These are phyloP conservation scores for Bryoerythrophyllum caledonicum DNA, from an alignment of 225 moss, liverwort and hornwort genomes.

Conservation along the genomic window DNA sequence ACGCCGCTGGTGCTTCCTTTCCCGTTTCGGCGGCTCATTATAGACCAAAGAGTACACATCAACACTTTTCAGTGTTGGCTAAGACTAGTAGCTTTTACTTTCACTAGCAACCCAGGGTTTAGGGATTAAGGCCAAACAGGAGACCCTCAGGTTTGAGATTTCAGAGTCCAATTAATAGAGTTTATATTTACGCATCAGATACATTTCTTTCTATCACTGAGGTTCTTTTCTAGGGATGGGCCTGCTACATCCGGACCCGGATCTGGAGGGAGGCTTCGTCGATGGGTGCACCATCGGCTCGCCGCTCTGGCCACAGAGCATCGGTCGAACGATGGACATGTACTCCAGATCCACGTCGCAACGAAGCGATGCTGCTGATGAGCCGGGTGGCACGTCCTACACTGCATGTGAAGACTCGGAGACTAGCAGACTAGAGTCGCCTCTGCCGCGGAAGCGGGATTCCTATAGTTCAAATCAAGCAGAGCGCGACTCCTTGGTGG, in stretches of 20 bases:
- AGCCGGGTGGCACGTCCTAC: not conserved
- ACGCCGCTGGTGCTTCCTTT: not conserved
- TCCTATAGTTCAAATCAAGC: not conserved
- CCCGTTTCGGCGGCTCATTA: not conserved
- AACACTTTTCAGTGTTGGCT: not conserved
- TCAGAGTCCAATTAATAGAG: not conserved
- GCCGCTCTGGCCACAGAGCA: conserved; percentile 69
- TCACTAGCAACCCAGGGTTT: conserved; percentile 7
- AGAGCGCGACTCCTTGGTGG: conserved; percentile 11
- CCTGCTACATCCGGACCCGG: conserved; percentile 7
- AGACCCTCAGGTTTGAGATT: not conserved
- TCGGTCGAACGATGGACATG: conserved; percentile 66
- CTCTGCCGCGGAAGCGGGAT: conserved; percentile 37
- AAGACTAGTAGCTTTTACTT: not conserved
- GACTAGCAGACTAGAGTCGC: conserved; percentile 33
- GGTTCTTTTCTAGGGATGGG: conserved; percentile 10
- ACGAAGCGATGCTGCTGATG: conserved; percentile 24
- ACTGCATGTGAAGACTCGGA: conserved; percentile 21
- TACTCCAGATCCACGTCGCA: conserved; percentile 49
- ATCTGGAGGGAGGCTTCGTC: conserved; percentile 1
- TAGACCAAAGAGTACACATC: conserved; percentile 4
- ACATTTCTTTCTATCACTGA: not conserved
- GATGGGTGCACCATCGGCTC: conserved; percentile 32
- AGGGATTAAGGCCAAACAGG: conserved; percentile 5
- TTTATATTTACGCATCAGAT: not conserved